Base-by-base conservation (phyloP, 192 early-diverging fungal species). In the Gryganskiella cystojenkinii region DNA sequence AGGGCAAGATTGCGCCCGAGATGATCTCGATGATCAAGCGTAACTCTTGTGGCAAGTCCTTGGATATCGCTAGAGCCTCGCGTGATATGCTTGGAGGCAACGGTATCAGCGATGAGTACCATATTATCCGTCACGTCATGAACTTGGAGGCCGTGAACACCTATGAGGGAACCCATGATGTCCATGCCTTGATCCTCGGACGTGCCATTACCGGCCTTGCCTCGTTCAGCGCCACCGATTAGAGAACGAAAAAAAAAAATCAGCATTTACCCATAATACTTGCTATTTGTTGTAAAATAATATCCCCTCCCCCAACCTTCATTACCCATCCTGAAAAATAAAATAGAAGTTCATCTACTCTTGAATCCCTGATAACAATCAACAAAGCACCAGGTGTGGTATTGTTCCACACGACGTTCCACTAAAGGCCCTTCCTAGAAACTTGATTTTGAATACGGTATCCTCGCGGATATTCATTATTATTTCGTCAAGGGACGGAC, bases 11-110 rank as follows among this genome's bases (percentile, higher is more conserved):
- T 40, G 92, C 93, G 3, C 90, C 94, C 8, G 97, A 99, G 81
- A 96, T 97, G 95, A 92, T 99, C 40, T 96, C 95, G 13, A 81
- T 99, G 25, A 89, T 99, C 58, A 99, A 99, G 86, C 90, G 97
- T 57, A 99, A 99, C 84, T 97, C 93, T 56, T 95, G 93, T 52
- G 93, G 92, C 45, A 99, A 98, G 89, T 90, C 96, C 3, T 80
- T 99, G 19, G 92, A 93, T 25, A 98, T 99, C 82, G 95, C 96
- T 46, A 89, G 96, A 44, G 88, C 90, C 30, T 88, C 90, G 68
- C 87, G 97, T 63, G 97, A 99, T 64, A 90, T 98, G 82, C 84
- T 99, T 46, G 97, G 97, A 47, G 97, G 96, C 58, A 99, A 98
- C 82, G 96, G 96, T 33, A 95, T 98, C 70, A 89, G 88, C 50